Percentiles rank a stretch among this genome's conserved stretches.
Evolutionary conservation across 768 basidiomycete species (phyloP).

Genomic region (Lactifluus rugatus): DNA sequence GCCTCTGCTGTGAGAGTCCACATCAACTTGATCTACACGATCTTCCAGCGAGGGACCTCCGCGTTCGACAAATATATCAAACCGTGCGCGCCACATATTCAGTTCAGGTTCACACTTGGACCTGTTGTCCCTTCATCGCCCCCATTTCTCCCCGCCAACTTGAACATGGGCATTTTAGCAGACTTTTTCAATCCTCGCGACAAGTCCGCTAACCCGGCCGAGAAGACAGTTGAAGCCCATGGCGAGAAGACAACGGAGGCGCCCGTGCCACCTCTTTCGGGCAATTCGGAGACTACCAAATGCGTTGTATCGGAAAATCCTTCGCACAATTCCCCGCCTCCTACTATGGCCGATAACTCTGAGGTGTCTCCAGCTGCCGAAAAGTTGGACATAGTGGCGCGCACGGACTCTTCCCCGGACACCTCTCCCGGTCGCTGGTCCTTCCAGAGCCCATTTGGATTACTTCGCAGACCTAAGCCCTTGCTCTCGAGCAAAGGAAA

Average conservation of each 20-base stretch:
- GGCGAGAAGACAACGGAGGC: not conserved
- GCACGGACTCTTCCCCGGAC: not conserved
- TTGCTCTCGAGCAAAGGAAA: not conserved
- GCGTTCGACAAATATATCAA: too few species aligned
- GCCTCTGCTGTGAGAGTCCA: too few species aligned
- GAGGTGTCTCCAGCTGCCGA: not conserved
- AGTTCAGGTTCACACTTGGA: too few species aligned
- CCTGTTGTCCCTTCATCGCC: too few species aligned
- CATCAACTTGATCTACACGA: too few species aligned
- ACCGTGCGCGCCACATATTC: too few species aligned
- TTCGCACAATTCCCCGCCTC: not conserved
- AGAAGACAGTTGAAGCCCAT: not conserved
- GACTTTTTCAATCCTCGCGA: not conserved
- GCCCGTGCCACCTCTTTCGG: not conserved
- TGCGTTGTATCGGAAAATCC: not conserved
- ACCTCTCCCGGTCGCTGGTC: constrained; percentile 2
- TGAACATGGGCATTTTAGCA: constrained; percentile 1
- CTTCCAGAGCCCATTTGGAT: not conserved
- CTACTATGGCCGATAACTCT: not conserved
- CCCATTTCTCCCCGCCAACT: not conserved
- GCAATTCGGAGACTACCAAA: not conserved
- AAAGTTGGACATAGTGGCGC: too few species aligned
- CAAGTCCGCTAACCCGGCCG: not conserved
- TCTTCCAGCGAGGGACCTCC: too few species aligned
- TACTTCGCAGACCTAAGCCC: constrained; percentile 1